Conservation (phyloP, 345 rosid species). For the Punica granatum region DNA sequence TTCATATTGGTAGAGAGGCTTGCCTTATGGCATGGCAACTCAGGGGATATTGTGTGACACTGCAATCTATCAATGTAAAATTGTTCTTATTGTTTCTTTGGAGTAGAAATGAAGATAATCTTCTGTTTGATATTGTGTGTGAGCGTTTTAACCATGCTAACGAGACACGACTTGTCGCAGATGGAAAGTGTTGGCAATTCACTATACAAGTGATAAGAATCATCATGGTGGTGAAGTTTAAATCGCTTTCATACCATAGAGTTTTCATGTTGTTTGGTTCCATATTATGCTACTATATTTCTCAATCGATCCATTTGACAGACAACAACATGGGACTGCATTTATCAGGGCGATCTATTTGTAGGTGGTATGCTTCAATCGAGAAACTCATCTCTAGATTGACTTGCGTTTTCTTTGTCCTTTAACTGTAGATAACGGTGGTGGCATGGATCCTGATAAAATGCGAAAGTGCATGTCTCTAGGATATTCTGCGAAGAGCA, state of each 20-base stretch:
- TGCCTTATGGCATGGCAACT: no score
- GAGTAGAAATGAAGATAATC: no score
- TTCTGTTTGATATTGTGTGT: neutral
- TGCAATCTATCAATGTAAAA: neutral
- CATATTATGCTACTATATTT: neutral
- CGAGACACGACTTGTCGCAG: neutral
- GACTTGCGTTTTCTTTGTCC: neutral
- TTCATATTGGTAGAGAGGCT: neutral
- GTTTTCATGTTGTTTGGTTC: no score
- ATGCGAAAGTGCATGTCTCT: slow-evolving; percentile 85
- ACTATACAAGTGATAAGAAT: neutral
- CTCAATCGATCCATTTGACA: neutral
- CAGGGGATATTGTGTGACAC: no score
- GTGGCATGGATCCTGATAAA: slow-evolving; percentile 91
- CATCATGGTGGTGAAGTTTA: neutral
- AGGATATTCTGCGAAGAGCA: slow-evolving; percentile 92
- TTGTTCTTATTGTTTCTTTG: neutral
- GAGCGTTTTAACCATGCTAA: neutral
- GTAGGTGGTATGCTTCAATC: neutral
- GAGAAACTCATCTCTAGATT: neutral
- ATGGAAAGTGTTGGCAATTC: neutral
- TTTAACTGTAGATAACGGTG: slow-evolving; percentile 70
- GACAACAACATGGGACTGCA: neutral
- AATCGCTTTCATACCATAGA: neutral
- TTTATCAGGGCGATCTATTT: neutral